Conservation (phyloP, 2,329 filamentous ascomycete genomes). For the Colletotrichum shisoi region DNA sequence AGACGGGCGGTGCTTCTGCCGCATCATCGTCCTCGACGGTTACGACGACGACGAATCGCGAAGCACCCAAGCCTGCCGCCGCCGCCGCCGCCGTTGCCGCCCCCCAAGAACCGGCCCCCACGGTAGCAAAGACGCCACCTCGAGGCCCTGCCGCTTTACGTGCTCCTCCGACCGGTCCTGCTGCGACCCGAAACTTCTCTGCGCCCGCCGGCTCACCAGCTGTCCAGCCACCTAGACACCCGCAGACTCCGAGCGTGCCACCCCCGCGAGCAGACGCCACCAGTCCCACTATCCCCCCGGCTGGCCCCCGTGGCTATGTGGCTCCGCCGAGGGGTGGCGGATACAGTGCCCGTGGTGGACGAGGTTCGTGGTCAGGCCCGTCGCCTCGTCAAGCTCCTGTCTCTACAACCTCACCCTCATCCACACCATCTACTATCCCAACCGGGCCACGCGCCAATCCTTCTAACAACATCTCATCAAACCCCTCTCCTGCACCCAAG, state of each 20-base stretch:
- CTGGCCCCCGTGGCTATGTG: slow-evolving; percentile 64
- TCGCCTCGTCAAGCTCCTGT: slow-evolving; percentile 45
- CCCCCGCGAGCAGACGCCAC: slow-evolving; percentile 51
- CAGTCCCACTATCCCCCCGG: slow-evolving; percentile 60
- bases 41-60: slow-evolving; percentile 42
- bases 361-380: slow-evolving; percentile 54
- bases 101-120: slow-evolving; percentile 44
- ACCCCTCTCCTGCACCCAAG: slow-evolving; percentile 50
- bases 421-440: slow-evolving; percentile 54
- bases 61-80: slow-evolving; percentile 40
- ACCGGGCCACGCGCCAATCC: slow-evolving; percentile 57
- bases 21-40: slow-evolving; percentile 28
- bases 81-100: slow-evolving; percentile 34
- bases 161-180: slow-evolving; percentile 59
- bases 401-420: slow-evolving; percentile 52
- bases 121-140: slow-evolving; percentile 57
- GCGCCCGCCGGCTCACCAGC: slow-evolving; percentile 50
- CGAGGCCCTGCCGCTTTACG: slow-evolving; percentile 64
- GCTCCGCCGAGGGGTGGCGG: slow-evolving; percentile 54
- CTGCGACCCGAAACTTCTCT: slow-evolving; percentile 51
- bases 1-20: slow-evolving; percentile 39
- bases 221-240: slow-evolving; percentile 47
- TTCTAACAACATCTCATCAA: slow-evolving; percentile 50
- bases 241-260: slow-evolving; percentile 48
- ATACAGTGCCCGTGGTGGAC: slow-evolving; percentile 56